Percentiles rank a stretch among this genome's conserved stretches.
Evolutionary conservation across 768 basidiomycete genomes (phyloP).

Genomic region (Pleurotus tuber-regium): DNA sequence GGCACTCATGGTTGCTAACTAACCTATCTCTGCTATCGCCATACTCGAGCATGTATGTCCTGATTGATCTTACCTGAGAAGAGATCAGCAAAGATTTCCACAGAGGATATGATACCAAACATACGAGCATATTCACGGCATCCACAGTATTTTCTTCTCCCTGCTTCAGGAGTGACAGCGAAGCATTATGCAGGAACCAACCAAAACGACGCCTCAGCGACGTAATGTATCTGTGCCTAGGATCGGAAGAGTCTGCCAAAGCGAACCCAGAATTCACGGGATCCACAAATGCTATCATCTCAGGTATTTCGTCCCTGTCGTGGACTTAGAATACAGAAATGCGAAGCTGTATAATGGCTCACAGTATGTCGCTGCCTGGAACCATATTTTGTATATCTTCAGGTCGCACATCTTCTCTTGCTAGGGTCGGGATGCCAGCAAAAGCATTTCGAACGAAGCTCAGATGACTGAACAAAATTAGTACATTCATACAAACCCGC

Average conservation of each 20-base stretch:
- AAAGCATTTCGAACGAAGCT: constrained; percentile 76
- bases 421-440: constrained; percentile 67
- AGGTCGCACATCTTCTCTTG: constrained; percentile 48
- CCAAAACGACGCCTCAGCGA: constrained; percentile 62
- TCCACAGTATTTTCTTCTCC: constrained; percentile 83
- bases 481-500: background rate
- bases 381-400: constrained; percentile 44
- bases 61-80: constrained; percentile 55
- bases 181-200: constrained; percentile 67
- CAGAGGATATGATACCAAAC: constrained; percentile 16
- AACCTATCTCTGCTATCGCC: constrained; percentile 64
- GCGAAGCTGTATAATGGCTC: constrained; percentile 20
- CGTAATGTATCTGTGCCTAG: constrained; percentile 59
- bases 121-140: constrained; percentile 69
- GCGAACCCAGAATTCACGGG: constrained; percentile 66
- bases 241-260: constrained; percentile 62
- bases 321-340: background rate
- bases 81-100: background rate
- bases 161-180: constrained; percentile 62
- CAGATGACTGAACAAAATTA: constrained; percentile 44
- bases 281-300: constrained; percentile 69
- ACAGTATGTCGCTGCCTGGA: constrained; percentile 69
- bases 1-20: constrained; percentile 4
- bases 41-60: constrained; percentile 72
- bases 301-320: constrained; percentile 65